These are phyloP conservation scores for Thraustochytrium sp. DNA, from an alignment of 352 stramenopile genomes.

Conservation along the genomic window DNA sequence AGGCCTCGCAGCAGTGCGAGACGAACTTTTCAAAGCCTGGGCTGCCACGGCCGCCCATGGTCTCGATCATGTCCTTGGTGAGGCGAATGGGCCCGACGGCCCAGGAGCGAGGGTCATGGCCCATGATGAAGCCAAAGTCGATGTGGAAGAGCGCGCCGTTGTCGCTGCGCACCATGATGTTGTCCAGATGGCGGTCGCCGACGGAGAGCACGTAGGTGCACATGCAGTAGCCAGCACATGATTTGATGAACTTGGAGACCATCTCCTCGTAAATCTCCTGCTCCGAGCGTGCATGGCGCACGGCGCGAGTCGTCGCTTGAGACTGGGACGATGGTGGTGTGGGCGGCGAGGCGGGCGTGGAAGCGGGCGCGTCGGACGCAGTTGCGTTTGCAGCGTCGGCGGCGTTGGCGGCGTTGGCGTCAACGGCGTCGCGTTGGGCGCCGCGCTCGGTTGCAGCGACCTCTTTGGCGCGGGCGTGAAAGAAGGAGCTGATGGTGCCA, in stretches of 20 bases:
- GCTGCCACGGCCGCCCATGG: constrained; percentile 81
- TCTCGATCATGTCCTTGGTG: constrained; percentile 72
- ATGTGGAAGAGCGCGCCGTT: constrained; percentile 97
- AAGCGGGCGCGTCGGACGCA: too few relatives aligned
- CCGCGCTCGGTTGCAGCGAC: neutral
- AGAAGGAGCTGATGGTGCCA: constrained; percentile 15
- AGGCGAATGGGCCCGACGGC: constrained; percentile 81
- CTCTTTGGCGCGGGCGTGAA: neutral
- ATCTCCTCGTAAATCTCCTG: constrained; percentile 81
- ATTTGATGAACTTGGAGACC: constrained; percentile 93
- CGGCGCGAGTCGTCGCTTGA: neutral
- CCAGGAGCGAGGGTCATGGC: constrained; percentile 50
- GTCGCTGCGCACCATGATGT: constrained; percentile 93
- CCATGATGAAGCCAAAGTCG: constrained; percentile 99
- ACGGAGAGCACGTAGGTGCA: constrained; percentile 98
- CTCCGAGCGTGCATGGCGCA: constrained; percentile 48
- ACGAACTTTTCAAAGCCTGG: constrained; percentile 86
- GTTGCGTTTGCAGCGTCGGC: too few relatives aligned
- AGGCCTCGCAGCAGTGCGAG: constrained; percentile 80
- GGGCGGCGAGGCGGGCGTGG: too few relatives aligned
- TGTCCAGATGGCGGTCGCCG: constrained; percentile 98
- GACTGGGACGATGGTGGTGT: neutral
- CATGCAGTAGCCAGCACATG: constrained; percentile 96
- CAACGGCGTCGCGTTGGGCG: neutral
- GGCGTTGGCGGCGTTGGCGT: neutral